Evolutionary conservation across 768 basidiomycete genomes (phyloP).

Genomic region (Melanogaster broomeanus): DNA sequence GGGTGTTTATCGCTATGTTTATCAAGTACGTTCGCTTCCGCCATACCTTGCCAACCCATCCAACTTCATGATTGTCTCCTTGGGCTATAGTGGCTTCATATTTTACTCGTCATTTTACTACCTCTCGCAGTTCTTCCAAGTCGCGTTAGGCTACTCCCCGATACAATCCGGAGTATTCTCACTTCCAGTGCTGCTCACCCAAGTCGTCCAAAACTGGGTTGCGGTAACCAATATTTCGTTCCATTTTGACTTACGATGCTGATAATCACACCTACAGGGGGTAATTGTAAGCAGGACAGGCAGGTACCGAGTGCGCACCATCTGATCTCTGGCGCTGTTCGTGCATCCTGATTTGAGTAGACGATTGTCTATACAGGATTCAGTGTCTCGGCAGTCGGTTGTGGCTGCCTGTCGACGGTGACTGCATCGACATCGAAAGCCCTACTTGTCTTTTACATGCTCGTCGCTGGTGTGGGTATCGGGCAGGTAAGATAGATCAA

Average conservation of each 20-base stretch:
- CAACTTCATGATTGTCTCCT: not conserved
- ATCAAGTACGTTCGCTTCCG: conserved; percentile 48
- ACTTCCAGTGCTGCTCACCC: conserved; percentile 67
- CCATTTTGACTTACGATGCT: not conserved
- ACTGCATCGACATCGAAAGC: conserved; percentile 47
- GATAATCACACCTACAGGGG: conserved; percentile 40
- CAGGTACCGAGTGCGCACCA: conserved; percentile 49
- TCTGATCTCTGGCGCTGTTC: not conserved
- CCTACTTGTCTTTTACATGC: conserved; percentile 58
- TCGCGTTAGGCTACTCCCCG: conserved; percentile 63
- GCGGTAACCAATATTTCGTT: conserved; percentile 38
- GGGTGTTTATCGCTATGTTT: conserved; percentile 71
- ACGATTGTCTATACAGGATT: conserved; percentile 66
- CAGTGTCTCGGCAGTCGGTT: conserved; percentile 65
- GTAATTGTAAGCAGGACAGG: conserved; percentile 65
- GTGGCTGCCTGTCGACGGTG: conserved; percentile 68
- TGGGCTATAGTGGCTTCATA: conserved; percentile 48
- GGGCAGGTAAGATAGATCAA: conserved; percentile 53
- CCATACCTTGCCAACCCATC: not conserved
- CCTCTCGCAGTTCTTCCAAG: conserved; percentile 76
- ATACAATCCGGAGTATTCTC: conserved; percentile 63
- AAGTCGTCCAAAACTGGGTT: conserved; percentile 59
- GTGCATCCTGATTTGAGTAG: conserved; percentile 33
- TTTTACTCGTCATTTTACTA: conserved; percentile 72
- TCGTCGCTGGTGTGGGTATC: conserved; percentile 60